Evolutionary conservation across 2,329 filamentous ascomycete genomes (phyloP).

Genomic region (Microsporum canis): DNA sequence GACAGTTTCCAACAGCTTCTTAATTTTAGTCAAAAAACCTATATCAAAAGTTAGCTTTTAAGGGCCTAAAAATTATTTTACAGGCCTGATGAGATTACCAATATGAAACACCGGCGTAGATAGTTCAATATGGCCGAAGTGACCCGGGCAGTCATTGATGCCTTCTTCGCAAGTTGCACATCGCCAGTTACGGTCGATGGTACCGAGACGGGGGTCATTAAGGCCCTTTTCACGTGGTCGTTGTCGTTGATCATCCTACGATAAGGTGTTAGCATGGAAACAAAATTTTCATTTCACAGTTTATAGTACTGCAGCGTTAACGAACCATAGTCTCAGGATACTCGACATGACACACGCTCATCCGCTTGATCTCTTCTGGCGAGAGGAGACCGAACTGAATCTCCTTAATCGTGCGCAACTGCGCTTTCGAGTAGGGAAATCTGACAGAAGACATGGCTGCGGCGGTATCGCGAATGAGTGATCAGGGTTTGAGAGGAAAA

Average conservation of each 20-base stretch:
- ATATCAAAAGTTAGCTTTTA: conserved; percentile 26
- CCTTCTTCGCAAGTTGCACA: conserved; percentile 94
- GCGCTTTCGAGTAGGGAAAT: conserved; percentile 85
- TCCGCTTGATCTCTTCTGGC: conserved; percentile 96
- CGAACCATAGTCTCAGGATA: conserved; percentile 92
- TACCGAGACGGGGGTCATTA: conserved; percentile 91
- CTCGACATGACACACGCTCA: conserved; percentile 92
- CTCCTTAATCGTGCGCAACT: conserved; percentile 94
- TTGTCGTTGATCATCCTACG: conserved; percentile 71
- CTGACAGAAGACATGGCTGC: conserved; percentile 79
- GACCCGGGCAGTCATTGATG: conserved; percentile 90
- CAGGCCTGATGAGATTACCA: conserved; percentile 35
- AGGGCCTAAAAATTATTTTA: neutral
- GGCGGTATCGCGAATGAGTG: conserved; percentile 10
- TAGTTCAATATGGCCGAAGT: conserved; percentile 98
- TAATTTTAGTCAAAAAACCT: conserved; percentile 97
- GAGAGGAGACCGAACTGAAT: conserved; percentile 98
- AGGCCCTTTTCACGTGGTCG: conserved; percentile 83
- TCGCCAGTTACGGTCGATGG: conserved; percentile 89
- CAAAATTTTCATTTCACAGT: neutral
- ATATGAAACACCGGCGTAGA: conserved; percentile 91
- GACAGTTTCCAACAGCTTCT: conserved; percentile 97
- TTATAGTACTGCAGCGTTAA: conserved; percentile 4
- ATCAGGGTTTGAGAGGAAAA: too few relatives aligned
- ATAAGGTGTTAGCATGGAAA: conserved; percentile 14